Evolutionary conservation across 768 basidiomycete genomes (phyloP).

Genomic region (Hygrocybe punicea): DNA sequence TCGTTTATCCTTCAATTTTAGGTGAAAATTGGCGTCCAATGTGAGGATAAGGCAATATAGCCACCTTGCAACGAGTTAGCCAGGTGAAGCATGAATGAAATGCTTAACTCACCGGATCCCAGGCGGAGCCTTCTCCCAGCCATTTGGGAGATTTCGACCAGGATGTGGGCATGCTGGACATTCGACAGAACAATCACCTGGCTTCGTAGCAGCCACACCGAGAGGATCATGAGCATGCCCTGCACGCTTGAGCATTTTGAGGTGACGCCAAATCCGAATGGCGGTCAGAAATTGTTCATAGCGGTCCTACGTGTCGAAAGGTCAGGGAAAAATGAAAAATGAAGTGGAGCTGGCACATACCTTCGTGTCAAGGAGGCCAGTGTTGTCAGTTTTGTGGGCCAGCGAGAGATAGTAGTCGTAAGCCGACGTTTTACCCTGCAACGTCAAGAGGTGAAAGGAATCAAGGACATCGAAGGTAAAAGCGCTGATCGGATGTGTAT

Average conservation of each 20-base stretch:
- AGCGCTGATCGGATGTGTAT: neutral
- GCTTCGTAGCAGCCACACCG: conserved; percentile 3
- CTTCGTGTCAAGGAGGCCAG: neutral
- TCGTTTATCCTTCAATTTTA: conserved; percentile 23
- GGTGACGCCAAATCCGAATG: conserved; percentile 16
- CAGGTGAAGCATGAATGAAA: neutral
- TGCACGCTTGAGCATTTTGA: conserved; percentile 22
- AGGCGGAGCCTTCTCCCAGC: conserved; percentile 12
- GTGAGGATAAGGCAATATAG: conserved; percentile 24
- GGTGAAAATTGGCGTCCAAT: conserved; percentile 33
- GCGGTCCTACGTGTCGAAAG: neutral
- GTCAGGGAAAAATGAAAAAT: neutral
- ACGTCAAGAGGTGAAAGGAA: conserved; percentile 9
- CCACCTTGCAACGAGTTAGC: conserved; percentile 22
- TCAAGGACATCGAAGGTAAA: conserved; percentile 11
- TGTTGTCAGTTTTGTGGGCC: conserved; percentile 6
- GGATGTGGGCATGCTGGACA: conserved; percentile 29
- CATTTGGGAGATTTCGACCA: conserved; percentile 13
- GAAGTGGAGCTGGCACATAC: neutral
- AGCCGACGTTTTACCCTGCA: conserved; percentile 7
- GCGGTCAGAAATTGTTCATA: conserved; percentile 8
- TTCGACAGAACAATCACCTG: conserved; percentile 17
- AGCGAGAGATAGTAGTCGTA: conserved; percentile 9
- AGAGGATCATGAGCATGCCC: conserved; percentile 17
- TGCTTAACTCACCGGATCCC: neutral